Evolutionary conservation across 768 basidiomycete genomes (phyloP).

Genomic region (Boletus pseudo-olivaceus): DNA sequence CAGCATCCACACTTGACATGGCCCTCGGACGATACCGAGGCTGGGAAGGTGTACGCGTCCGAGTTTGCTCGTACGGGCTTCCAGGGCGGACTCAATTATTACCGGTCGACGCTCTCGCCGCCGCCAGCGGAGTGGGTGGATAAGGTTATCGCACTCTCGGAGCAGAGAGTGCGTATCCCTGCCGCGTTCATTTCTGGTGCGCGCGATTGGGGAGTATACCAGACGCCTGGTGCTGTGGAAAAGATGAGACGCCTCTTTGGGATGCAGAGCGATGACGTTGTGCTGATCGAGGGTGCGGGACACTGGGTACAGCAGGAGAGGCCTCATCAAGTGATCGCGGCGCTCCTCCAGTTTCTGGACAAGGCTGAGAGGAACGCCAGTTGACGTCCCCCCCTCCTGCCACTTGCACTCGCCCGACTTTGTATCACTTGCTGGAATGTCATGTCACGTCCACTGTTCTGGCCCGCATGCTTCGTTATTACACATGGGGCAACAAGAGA

Average conservation of each 20-base stretch:
- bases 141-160: constrained; percentile 44
- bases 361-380: constrained; percentile 11
- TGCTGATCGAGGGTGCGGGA: constrained; percentile 54
- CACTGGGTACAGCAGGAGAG: constrained; percentile 66
- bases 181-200: constrained; percentile 56
- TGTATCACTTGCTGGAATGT: neutral
- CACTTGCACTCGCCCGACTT: neutral
- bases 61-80: constrained; percentile 55
- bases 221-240: constrained; percentile 45
- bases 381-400: neutral
- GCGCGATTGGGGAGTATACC: constrained; percentile 62
- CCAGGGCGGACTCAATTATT: constrained; percentile 60
- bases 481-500: constrained; percentile 9
- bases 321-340: constrained; percentile 40
- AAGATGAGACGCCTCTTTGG: constrained; percentile 35
- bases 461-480: constrained; percentile 9
- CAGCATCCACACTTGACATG: constrained; percentile 33
- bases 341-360: constrained; percentile 40
- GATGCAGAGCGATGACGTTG: constrained; percentile 44
- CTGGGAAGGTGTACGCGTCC: constrained; percentile 39
- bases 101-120: constrained; percentile 36
- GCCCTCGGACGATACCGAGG: constrained; percentile 48
- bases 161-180: constrained; percentile 46
- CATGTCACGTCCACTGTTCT: neutral
- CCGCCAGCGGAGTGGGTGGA: constrained; percentile 35